These are phyloP conservation scores for Talaromyces sp. DNA, from an alignment of 2,329 filamentous ascomycete genomes.

Conservation along the genomic window DNA sequence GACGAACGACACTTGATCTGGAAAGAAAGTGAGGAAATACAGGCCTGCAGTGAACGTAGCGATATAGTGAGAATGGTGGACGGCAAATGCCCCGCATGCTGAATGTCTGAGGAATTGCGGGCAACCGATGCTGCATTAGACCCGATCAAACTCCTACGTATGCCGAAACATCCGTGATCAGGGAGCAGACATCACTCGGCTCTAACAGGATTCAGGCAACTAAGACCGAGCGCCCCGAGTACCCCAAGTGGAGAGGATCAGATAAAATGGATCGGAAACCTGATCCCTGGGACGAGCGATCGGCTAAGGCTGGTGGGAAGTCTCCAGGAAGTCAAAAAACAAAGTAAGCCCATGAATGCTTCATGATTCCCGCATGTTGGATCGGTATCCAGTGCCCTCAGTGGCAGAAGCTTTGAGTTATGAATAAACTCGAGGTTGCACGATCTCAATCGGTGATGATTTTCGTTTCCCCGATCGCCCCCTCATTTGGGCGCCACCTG, in stretches of 20 bases:
- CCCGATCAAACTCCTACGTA: background rate
- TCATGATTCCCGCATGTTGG: background rate
- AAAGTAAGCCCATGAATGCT: too few species aligned
- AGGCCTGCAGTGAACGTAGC: background rate
- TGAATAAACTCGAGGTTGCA: background rate
- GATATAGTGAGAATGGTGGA: background rate
- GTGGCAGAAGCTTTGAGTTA: background rate
- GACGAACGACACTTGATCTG: background rate
- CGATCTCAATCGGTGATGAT: background rate
- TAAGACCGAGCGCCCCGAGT: constrained; percentile 8
- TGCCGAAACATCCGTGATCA: background rate
- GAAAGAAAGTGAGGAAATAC: too few species aligned
- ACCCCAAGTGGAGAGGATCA: constrained; percentile 1
- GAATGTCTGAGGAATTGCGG: background rate
- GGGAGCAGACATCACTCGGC: background rate
- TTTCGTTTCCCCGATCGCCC: background rate
- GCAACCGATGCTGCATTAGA: background rate
- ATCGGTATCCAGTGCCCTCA: too few species aligned
- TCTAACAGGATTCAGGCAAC: constrained; percentile 11
- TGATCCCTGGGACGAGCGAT: background rate
- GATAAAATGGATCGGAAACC: background rate
- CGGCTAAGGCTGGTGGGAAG: too few species aligned
- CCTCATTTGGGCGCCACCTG: constrained; percentile 5
- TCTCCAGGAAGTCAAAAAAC: too few species aligned
- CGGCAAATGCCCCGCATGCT: background rate